A percentile compares a stretch with the other conserved stretches of the same genome.
These are phyloP conservation scores for Suillus clintonianus DNA, from an alignment of 768 basidiomycete species.

Conservation along the genomic window DNA sequence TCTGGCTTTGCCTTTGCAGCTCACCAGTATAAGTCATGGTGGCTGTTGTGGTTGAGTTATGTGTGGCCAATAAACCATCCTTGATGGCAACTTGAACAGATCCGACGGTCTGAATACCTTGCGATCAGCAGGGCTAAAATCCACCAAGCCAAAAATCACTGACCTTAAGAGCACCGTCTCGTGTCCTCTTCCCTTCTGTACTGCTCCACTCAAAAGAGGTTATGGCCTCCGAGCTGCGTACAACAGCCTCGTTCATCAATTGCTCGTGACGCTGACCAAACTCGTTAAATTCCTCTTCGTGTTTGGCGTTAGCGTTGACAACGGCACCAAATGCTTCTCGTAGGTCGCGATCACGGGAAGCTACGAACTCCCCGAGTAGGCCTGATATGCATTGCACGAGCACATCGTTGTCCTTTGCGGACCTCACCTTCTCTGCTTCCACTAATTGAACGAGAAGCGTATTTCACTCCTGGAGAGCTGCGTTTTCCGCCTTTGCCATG, in stretches of 20 bases:
- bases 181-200: constrained; percentile 52
- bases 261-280: constrained; percentile 53
- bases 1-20: constrained; percentile 49
- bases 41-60: constrained; percentile 46
- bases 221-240: constrained; percentile 43
- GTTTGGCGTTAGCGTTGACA: constrained; percentile 55
- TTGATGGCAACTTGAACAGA: constrained; percentile 42
- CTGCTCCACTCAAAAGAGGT: constrained; percentile 45
- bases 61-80: constrained; percentile 45
- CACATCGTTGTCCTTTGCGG: constrained; percentile 69
- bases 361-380: constrained; percentile 70
- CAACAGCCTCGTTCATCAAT: constrained; percentile 42
- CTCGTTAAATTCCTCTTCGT: constrained; percentile 50
- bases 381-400: constrained; percentile 74
- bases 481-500: constrained; percentile 53
- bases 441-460: constrained; percentile 58
- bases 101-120: constrained; percentile 39
- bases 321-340: constrained; percentile 56
- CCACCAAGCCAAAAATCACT: neutral
- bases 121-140: constrained; percentile 13
- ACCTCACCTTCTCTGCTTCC: constrained; percentile 63
- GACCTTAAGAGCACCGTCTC: constrained; percentile 65
- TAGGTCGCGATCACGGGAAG: constrained; percentile 67
- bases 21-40: constrained; percentile 52
- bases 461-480: constrained; percentile 72